Evolutionary conservation across 2,329 filamentous ascomycete genomes (phyloP).

Genomic region (Aspergillus sclerotialis): DNA sequence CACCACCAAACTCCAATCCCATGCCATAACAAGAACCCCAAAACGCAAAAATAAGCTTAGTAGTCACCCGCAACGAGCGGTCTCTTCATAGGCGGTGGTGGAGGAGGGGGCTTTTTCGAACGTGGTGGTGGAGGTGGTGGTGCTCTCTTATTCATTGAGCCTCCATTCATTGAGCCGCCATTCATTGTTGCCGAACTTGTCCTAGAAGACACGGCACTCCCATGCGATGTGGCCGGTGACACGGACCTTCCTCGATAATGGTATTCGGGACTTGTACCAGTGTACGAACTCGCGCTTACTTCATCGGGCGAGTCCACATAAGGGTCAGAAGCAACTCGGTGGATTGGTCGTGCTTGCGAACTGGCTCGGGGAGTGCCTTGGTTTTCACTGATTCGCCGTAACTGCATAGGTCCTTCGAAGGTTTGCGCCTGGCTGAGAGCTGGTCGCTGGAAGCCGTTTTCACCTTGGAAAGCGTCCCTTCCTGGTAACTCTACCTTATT

Average conservation of each 20-base stretch:
- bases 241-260: conserved; percentile 44
- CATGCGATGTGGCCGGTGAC: conserved; percentile 49
- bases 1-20: conserved; percentile 6
- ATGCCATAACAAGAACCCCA: no score
- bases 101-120: conserved; percentile 59
- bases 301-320: conserved; percentile 45
- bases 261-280: conserved; percentile 42
- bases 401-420: conserved; percentile 52
- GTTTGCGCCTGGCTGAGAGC: conserved; percentile 46
- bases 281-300: conserved; percentile 42
- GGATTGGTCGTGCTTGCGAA: conserved; percentile 38
- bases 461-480: conserved; percentile 36
- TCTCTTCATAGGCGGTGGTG: conserved; percentile 58
- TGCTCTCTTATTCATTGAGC: conserved; percentile 45
- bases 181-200: conserved; percentile 43
- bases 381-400: conserved; percentile 50
- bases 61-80: conserved; percentile 22
- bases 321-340: conserved; percentile 38
- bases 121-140: conserved; percentile 57
- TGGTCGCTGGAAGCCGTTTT: conserved; percentile 40
- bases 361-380: conserved; percentile 42
- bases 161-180: conserved; percentile 15
- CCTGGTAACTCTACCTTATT: conserved; percentile 32
- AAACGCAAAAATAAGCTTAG: no score
- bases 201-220: conserved; percentile 44